Evolutionary conservation across 176 grass and related monocot genomes (phyloP), one percentile per base, ranked within the genome.

Genomic region (Rhynchospora pubera): DNA sequence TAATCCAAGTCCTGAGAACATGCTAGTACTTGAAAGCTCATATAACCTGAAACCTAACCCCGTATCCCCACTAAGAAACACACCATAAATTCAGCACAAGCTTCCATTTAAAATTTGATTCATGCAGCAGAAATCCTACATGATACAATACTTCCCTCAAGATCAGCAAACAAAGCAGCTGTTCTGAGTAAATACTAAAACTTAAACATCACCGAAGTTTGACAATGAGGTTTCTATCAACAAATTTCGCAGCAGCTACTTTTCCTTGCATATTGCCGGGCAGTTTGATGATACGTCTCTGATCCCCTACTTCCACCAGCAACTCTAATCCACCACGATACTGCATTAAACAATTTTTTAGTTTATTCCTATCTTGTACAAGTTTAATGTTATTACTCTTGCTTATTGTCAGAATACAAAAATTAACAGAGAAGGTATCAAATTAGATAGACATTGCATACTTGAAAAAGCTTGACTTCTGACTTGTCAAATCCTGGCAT

Each of bases 401-500:
- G 24, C 18, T 62, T 46, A 22, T 12, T 60, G 28, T 45, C 61
- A 63, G 13, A 81, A 13, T 7, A 30, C 43, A 81, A 44, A 11
- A 57, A 34, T 2, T 46, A 57, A 62, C 11, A 80, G 26, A 60
- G 63, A 34, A 14, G 11, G 13, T 64, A 62, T 34, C 5, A 6
- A 44, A 23, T n/a, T 19, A 62, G 3, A 45, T 77, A 47, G 11
- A 67, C 34, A 62, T 21, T 64, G 47, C 86, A 76, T 91, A 94
- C 92, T 84, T 94, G 92, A 75, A 89, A 98, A 77, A 98, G 79
- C 79, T 98, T 91, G 79, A 98, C 91, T 64, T 94, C 92, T 61
- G 96, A 90, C 39, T 98, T 98, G 34, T 93, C 90, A 87, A 98
- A 98, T 15, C 92, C 96, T 34, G 96, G 90, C 90, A 98, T 98